Evolutionary conservation across 1,284 basidiomycete species (phyloP), one percentile per base, ranked within the genome.

Genomic region (Ganoderma multipileum): DNA sequence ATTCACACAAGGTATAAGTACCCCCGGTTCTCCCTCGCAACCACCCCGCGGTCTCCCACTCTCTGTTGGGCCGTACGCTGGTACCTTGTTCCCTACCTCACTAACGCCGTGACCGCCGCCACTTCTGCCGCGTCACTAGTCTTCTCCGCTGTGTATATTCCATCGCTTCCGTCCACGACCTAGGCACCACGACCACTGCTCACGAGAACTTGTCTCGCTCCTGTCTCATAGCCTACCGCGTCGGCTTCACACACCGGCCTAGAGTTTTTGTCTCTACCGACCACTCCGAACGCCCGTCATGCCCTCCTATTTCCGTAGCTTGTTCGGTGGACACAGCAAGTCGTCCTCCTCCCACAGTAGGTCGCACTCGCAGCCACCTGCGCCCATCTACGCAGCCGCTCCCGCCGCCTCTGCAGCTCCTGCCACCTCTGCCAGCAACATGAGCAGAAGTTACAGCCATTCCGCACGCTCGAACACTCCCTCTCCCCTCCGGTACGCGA

Each of bases 291-390:
- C 66, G 68, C 61, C 64, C 62, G 68, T 52, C 63, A 82, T 82
- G 81, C 76, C 81, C 61, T 77, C 81, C 23, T 78, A 80, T 76
- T 73, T 83, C 61, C 81, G 81, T 67, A 81, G 70, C 66, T 70
- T 80, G 71, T 83, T 83, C 72, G 80, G 81, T 57, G 74, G 73
- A 68, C 66, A 72, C 39, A 68, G 72, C 62, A 70, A 72, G 59
- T 71, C 71, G 63, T 70, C 75, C 30, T 70, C 76, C 55, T 42
- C 44, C 18, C 77, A 78, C 67, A 71, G 70, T 57, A 79, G 79
- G 33, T 78, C 79, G 28, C 73, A 71, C 61, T 78, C 79, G 23
- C 72, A 76, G 36, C 58, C 58, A 26, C 66, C 74, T 14, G 44
- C 71, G 7, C 71, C 72, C 57, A 76, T 72, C 66, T 77, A 79